A percentile compares a stretch with the other conserved stretches of the same genome.
Evolutionary conservation across 1,139 yeast genomes (phyloP).

Genomic region (Zhuliangozyma blackwelliae): DNA sequence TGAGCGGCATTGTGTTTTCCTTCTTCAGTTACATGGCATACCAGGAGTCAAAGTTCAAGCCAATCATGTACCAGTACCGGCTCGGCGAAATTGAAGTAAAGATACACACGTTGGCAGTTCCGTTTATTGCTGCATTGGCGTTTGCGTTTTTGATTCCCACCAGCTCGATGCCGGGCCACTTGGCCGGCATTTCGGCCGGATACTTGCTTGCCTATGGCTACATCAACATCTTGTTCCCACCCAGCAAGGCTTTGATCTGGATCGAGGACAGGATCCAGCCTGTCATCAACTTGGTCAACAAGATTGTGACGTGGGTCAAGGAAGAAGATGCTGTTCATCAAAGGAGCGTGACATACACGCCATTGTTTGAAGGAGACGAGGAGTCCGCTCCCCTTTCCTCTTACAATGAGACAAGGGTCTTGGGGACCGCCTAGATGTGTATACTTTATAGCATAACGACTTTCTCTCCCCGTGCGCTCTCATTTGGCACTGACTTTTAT

Average conservation of each 20-base stretch:
- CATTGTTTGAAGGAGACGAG: constrained; percentile 25
- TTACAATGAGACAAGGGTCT: constrained; percentile 9
- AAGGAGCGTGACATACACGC: constrained; percentile 38
- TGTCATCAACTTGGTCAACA: constrained; percentile 51
- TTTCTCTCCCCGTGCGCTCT: too few relatives aligned
- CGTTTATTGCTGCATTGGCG: constrained; percentile 51
- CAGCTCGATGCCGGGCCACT: constrained; percentile 73
- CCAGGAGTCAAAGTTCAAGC: constrained; percentile 51
- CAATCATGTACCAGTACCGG: constrained; percentile 29
- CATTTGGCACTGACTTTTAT: too few relatives aligned
- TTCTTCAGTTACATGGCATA: constrained; percentile 62
- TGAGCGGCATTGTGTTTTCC: constrained; percentile 75
- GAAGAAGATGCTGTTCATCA: constrained; percentile 52
- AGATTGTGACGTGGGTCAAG: constrained; percentile 47
- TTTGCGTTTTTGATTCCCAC: constrained; percentile 45
- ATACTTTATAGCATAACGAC: too few relatives aligned
- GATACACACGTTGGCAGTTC: constrained; percentile 61
- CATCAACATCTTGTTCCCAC: constrained; percentile 56
- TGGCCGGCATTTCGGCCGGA: constrained; percentile 39
- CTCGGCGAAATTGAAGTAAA: constrained; percentile 20
- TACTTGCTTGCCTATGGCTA: constrained; percentile 53
- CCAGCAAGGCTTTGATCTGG: constrained; percentile 59
- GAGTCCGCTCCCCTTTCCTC: constrained; percentile 13
- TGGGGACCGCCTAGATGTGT: constrained; percentile 7
- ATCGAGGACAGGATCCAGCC: constrained; percentile 56